A percentile compares a stretch with the other conserved stretches of the same genome.
phyloP scores from a whole-genome alignment of 768 basidiomycete genomes.

The Cystofilobasidium ferigula region DNA sequence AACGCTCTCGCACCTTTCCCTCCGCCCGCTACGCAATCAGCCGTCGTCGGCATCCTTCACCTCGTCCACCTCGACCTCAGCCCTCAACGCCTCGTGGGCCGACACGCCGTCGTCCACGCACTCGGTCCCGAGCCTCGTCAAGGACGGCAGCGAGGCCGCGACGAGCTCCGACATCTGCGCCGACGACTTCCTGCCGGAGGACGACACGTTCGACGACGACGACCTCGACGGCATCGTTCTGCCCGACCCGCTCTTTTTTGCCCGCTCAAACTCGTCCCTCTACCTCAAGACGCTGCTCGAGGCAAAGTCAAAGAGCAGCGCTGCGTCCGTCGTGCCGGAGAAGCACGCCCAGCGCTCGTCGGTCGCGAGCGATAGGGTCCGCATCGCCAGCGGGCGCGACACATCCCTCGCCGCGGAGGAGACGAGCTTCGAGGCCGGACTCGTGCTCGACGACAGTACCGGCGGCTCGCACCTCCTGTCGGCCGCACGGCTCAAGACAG shows the following conservation, averaged over 20 bases:
- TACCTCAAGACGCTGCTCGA: conserved; percentile 13
- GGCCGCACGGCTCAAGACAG: conserved; percentile 9
- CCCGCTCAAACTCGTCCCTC: conserved; percentile 5
- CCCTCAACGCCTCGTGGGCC: conserved; percentile 1
- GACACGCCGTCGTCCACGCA: conserved; percentile 9
- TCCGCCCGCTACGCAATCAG: conserved; percentile 66
- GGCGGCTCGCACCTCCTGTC: conserved; percentile 45
- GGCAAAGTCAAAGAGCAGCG: conserved; percentile 35
- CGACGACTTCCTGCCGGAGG: conserved; percentile 19
- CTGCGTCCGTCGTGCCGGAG: conserved; percentile 31
- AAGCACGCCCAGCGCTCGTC: not conserved
- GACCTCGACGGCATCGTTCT: conserved; percentile 65
- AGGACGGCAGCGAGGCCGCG: conserved; percentile 5
- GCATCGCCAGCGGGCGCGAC: conserved; percentile 16
- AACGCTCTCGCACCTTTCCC: conserved; percentile 68
- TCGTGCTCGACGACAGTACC: conserved; percentile 75
- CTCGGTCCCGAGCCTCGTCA: not conserved
- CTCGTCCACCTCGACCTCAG: conserved; percentile 38
- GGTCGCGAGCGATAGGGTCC: not conserved
- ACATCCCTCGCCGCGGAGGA: conserved; percentile 39
- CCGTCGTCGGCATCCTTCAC: conserved; percentile 74
- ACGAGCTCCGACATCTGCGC: conserved; percentile 61
- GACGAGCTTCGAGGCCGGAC: conserved; percentile 73
- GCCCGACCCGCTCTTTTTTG: conserved; percentile 54
- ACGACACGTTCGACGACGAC: conserved; percentile 44